Base-by-base conservation (phyloP, 2,329 filamentous ascomycete species). In the Erysiphe pulchra region DNA sequence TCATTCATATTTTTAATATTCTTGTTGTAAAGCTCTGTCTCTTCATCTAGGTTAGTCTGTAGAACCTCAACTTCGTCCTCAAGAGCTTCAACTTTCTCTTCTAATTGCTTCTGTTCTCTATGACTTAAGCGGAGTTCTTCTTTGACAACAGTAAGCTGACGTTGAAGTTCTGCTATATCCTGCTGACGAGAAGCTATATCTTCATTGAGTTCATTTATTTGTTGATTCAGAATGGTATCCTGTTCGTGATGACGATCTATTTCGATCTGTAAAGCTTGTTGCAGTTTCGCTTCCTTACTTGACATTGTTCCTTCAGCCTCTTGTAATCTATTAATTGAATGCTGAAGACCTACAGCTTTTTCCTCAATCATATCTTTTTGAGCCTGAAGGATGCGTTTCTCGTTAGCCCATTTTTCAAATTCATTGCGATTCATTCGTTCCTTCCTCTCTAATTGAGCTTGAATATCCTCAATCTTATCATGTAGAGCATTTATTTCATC, bases 11-110 rank as follows among this genome's bases (percentile, higher is more conserved):
- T 59, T 44, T 61, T 55, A 10, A 69, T 55, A 40, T 68, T 65
- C 36, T 65, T 60, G 14, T 63, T 70, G 6, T 69, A 68, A 48
- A 71, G 69, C 49, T 70, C 67, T 12, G 69, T 69, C 56, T 79
- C 76, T 44, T 80, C 75, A 44, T 62, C 60, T 12, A 63, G 47
- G 28, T 56, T 59, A n/a, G 57, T 59, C 57, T 84, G 78, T 13
- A 86, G 61, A 28, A 82, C 71, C 45, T 82, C 75, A n/a, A 84
- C 67, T 56, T 85, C 80, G 51, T 85, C 80, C 56, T 86, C 78
- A 17, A 86, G 59, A 8, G 69, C 68, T 47, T 79, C 71, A 1
- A 76, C 65, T 57, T 75, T 82, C 51, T 80, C 76, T 43, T 66
- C 65, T 48, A 81, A 66, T 0, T 66, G 58, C 51, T 74, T 70